Conservation (phyloP, 2,329 filamentous ascomycete species). For the Microdochium trichocladiopsis region DNA sequence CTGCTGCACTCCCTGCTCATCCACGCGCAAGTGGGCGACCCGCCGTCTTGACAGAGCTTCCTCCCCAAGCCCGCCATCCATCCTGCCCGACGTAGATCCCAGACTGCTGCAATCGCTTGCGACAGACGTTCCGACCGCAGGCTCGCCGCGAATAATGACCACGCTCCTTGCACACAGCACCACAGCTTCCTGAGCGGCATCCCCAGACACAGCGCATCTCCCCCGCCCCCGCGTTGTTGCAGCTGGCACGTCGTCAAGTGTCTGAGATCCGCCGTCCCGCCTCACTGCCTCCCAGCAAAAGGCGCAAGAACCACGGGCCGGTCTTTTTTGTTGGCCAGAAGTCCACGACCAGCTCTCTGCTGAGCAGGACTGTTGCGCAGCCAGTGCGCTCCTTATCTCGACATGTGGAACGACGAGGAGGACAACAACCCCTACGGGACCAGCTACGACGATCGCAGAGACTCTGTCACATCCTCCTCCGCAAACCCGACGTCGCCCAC, state of each 20-base stretch:
- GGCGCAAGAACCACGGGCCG: not conserved
- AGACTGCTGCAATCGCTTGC: not conserved
- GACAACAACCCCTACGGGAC: slow-evolving; percentile 95
- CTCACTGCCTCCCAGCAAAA: not conserved
- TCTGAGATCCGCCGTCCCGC: not conserved
- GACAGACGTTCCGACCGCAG: not conserved
- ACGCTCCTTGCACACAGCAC: not conserved
- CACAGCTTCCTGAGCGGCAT: not conserved
- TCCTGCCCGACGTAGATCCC: not conserved
- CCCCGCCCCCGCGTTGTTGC: not conserved
- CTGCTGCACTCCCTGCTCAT: not conserved
- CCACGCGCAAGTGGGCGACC: not conserved
- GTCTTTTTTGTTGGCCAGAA: not conserved
- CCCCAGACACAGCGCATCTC: not conserved
- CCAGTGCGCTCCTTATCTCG: slow-evolving; percentile 14
- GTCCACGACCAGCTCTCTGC: not conserved
- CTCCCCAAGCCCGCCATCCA: not conserved
- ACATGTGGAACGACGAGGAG: slow-evolving; percentile 94
- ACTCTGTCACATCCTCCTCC: slow-evolving; percentile 66
- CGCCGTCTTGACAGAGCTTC: not conserved
- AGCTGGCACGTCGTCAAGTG: not conserved
- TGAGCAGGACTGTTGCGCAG: not conserved
- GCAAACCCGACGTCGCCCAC: slow-evolving; percentile 58
- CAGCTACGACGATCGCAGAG: slow-evolving; percentile 74
- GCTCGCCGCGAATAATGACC: not conserved